Conservation (phyloP, 23 red algal genomes). For the Pyropia yezoensis region DNA sequence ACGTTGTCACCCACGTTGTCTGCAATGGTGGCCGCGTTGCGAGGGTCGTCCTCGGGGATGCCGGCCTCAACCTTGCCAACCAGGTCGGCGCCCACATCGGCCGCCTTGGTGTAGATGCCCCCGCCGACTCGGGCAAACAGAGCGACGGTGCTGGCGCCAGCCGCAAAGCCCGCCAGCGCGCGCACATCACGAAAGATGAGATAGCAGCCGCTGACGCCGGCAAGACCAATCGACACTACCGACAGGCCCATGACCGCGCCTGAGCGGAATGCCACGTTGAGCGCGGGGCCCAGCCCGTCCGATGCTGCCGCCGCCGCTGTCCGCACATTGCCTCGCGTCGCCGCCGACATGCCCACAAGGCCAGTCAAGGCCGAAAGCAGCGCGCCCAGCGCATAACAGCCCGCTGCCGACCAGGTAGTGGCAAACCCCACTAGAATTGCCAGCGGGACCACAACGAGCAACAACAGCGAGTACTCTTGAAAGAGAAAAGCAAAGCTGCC, state of each 20-base stretch:
- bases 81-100: conserved; percentile 33
- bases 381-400: conserved; percentile 1
- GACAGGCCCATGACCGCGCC: conserved; percentile 25
- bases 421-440: background rate
- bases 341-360: conserved; percentile 15
- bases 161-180: conserved; percentile 15
- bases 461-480: background rate
- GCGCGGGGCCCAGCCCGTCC: conserved; percentile 3
- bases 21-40: conserved; percentile 52
- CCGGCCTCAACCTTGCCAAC: conserved; percentile 57
- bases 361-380: conserved; percentile 1
- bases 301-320: conserved; percentile 12
- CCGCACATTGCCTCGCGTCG: conserved; percentile 22
- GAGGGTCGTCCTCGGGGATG: conserved; percentile 60
- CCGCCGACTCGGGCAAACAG: conserved; percentile 35
- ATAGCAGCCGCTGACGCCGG: conserved; percentile 9
- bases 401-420: background rate
- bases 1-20: conserved; percentile 63
- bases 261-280: conserved; percentile 20
- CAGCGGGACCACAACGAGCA: conserved; percentile 2
- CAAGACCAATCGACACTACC: conserved; percentile 19
- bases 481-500: conserved; percentile 1
- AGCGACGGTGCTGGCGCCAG: conserved; percentile 20
- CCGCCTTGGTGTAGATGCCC: conserved; percentile 42
- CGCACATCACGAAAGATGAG: conserved; percentile 15